These are phyloP conservation scores for Claviceps humidiphila DNA, from an alignment of 2,329 filamentous ascomycete genomes.

Conservation along the genomic window DNA sequence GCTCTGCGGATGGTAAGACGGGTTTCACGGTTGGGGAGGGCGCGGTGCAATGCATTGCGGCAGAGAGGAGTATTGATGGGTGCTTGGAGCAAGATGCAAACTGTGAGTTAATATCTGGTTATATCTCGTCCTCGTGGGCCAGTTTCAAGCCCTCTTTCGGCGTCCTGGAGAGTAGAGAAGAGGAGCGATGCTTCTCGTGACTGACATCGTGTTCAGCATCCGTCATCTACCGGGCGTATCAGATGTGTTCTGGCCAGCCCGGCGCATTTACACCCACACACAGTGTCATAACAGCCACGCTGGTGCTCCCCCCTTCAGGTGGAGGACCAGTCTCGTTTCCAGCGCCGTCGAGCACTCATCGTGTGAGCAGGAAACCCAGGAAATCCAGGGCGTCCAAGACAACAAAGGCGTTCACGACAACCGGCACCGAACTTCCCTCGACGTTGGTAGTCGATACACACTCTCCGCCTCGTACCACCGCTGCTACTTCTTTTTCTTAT, in stretches of 20 bases:
- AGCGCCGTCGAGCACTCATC: slow-evolving; percentile 7
- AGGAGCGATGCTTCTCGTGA: no score
- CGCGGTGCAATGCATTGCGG: slow-evolving; percentile 52
- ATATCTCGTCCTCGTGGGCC: no score
- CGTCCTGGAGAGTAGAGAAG: no score
- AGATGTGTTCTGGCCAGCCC: slow-evolving; percentile 41
- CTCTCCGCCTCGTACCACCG: not conserved
- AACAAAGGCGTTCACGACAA: not conserved
- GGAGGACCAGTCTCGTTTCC: slow-evolving; percentile 17
- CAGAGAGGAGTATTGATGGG: slow-evolving; percentile 32
- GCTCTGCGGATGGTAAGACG: slow-evolving; percentile 41
- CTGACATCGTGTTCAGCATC: slow-evolving; percentile 19
- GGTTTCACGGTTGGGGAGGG: slow-evolving; percentile 62
- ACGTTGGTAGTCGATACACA: slow-evolving; percentile 6
- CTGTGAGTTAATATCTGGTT: slow-evolving; percentile 14
- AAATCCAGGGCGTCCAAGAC: not conserved
- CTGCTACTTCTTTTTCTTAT: not conserved
- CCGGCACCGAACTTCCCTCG: not conserved
- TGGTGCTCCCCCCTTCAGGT: slow-evolving; percentile 23
- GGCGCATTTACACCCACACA: slow-evolving; percentile 45
- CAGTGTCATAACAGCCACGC: slow-evolving; percentile 42
- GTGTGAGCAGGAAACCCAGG: not conserved
- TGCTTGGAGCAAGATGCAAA: slow-evolving; percentile 35
- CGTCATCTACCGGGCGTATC: slow-evolving; percentile 35
- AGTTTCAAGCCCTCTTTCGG: no score